These are phyloP conservation scores for Aspergillus fumigatiaffinis DNA, from an alignment of 2,329 filamentous ascomycete genomes.

Conservation along the genomic window DNA sequence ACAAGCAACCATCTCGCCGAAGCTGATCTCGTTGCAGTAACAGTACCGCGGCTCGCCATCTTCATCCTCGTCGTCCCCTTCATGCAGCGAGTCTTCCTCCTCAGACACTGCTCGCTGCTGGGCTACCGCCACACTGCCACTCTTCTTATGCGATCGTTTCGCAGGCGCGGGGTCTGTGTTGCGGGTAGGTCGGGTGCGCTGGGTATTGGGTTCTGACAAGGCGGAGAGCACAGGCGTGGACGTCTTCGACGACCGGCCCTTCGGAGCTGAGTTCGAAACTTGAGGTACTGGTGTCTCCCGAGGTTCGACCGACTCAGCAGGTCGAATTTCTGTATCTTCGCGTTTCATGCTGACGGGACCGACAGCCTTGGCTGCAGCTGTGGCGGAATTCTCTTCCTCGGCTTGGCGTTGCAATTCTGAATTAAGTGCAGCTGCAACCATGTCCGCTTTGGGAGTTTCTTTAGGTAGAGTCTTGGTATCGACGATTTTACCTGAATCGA, in stretches of 20 bases:
- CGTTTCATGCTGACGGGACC: conserved; percentile 27
- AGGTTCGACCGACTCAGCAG: conserved; percentile 30
- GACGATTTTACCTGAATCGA: conserved; percentile 29
- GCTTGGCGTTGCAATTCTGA: conserved; percentile 29
- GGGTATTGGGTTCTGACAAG: conserved; percentile 31
- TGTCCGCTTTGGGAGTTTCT: conserved; percentile 34
- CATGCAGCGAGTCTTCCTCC: conserved; percentile 43
- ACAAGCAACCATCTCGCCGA: conserved; percentile 81
- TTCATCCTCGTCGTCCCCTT: conserved; percentile 60
- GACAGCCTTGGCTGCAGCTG: conserved; percentile 11
- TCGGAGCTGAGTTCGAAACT: conserved; percentile 15
- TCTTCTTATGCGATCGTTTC: conserved; percentile 37
- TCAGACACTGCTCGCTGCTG: conserved; percentile 32
- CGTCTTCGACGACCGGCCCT: conserved; percentile 39
- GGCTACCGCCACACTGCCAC: conserved; percentile 19
- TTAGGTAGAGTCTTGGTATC: conserved; percentile 56
- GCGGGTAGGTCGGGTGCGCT: conserved; percentile 33
- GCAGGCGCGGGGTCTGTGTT: conserved; percentile 29
- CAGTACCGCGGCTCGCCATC: conserved; percentile 72
- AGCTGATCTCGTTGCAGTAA: conserved; percentile 75
- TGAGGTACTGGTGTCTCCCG: conserved; percentile 25
- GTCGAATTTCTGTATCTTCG: conserved; percentile 33
- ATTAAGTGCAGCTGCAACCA: conserved; percentile 30
- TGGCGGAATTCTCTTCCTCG: conserved; percentile 20
- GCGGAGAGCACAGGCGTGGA: conserved; percentile 38